phyloP scores from a whole-genome alignment of 805 yeast genomes.

The Metschnikowia matae region DNA sequence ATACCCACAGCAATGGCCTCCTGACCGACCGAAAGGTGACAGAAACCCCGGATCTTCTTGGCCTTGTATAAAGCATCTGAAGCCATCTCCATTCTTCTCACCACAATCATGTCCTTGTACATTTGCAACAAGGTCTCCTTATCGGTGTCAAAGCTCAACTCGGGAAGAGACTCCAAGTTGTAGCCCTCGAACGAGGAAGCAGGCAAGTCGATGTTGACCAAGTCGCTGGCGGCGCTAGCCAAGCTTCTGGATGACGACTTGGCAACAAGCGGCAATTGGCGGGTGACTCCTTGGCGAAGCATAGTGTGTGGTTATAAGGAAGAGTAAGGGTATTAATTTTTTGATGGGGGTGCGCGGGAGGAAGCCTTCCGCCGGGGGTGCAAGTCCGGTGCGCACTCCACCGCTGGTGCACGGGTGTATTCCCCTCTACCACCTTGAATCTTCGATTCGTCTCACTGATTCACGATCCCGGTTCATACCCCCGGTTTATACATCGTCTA shows the following conservation, averaged over 20 bases:
- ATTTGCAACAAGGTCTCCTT: slow-evolving; percentile 78
- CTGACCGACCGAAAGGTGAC: slow-evolving; percentile 97
- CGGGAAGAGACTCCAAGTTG: slow-evolving; percentile 64
- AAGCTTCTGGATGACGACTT: slow-evolving; percentile 29
- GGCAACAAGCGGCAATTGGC: slow-evolving; percentile 19
- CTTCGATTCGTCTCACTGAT: no score
- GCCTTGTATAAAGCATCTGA: slow-evolving; percentile 98
- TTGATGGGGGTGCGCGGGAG: slow-evolving; percentile 16
- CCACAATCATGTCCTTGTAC: slow-evolving; percentile 93
- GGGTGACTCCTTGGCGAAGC: slow-evolving; percentile 18
- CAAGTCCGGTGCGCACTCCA: slow-evolving; percentile 10
- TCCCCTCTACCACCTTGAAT: no score
- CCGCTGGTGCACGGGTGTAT: background rate
- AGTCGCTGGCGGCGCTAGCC: slow-evolving; percentile 35
- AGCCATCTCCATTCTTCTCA: slow-evolving; percentile 98
- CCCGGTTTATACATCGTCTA: no score
- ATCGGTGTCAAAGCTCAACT: slow-evolving; percentile 68
- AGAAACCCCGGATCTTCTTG: slow-evolving; percentile 97
- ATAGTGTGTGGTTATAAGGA: slow-evolving; percentile 5
- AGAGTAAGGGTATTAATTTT: background rate
- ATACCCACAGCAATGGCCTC: slow-evolving; percentile 99
- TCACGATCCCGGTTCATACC: no score
- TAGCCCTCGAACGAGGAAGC: slow-evolving; percentile 83
- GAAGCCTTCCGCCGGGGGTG: slow-evolving; percentile 23
- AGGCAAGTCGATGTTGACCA: slow-evolving; percentile 59